phyloP scores from a whole-genome alignment of 2,329 filamentous ascomycete genomes.

The Hypoxylon sp. region DNA sequence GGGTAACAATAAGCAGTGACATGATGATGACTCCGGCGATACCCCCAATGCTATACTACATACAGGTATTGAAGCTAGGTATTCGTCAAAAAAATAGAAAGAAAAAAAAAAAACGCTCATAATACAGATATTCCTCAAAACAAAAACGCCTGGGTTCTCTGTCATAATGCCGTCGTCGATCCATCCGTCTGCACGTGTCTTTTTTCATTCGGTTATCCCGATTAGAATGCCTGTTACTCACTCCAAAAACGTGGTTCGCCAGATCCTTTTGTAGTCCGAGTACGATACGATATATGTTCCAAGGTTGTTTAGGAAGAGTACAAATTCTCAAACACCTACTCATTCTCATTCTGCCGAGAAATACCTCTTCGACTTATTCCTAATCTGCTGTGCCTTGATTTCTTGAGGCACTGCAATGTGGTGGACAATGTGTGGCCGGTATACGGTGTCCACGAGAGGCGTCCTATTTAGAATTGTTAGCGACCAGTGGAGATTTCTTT shows the following conservation, averaged over 20 bases:
- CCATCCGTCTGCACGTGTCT: conserved; percentile 18
- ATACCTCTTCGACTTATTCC: conserved; percentile 78
- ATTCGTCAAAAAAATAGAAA: conserved; percentile 7
- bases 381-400: conserved; percentile 76
- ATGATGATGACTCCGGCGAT: conserved; percentile 16
- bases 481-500: neutral
- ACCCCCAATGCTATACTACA: conserved; percentile 24
- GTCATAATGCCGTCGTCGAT: conserved; percentile 36
- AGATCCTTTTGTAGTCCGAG: conserved; percentile 12
- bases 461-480: conserved; percentile 43
- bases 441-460: conserved; percentile 52
- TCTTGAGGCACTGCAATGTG: conserved; percentile 81
- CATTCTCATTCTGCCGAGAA: conserved; percentile 73
- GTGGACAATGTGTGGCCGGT: conserved; percentile 87
- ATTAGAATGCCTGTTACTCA: conserved; percentile 9
- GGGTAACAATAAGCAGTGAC: conserved; percentile 7
- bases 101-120: conserved; percentile 24
- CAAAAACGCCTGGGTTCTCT: conserved; percentile 26
- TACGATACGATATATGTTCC: conserved; percentile 4
- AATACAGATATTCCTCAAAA: conserved; percentile 31
- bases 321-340: neutral
- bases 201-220: conserved; percentile 12
- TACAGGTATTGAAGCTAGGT: conserved; percentile 27
- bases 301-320: neutral
- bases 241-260: conserved; percentile 17